phyloP scores from a whole-genome alignment of 23 red algal species.

The Gracilariopsis chorda region DNA sequence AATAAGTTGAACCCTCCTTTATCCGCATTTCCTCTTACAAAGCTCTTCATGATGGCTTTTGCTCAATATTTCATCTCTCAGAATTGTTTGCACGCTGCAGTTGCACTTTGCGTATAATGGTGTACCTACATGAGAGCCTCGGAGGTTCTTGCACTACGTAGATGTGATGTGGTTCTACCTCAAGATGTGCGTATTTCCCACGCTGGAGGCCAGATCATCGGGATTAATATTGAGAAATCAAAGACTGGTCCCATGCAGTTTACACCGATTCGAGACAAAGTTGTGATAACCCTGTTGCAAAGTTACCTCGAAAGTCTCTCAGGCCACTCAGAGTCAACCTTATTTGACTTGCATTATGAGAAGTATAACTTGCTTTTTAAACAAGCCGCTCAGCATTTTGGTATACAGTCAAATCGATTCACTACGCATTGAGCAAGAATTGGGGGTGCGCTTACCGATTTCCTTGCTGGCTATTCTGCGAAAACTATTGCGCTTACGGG shows the following conservation, averaged over 20 bases:
- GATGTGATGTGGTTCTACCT: not conserved
- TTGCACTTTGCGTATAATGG: not conserved
- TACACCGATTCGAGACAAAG: no score
- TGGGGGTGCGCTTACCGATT: no score
- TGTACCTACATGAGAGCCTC: not conserved
- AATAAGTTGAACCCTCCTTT: not conserved
- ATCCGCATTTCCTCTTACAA: constrained; percentile 12
- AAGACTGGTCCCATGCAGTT: constrained; percentile 8
- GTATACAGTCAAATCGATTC: no score
- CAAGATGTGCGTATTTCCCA: not conserved
- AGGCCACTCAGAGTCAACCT: no score
- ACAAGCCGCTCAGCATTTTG: no score
- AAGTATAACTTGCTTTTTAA: no score
- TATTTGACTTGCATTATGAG: no score
- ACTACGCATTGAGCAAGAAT: no score
- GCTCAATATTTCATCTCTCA: not conserved
- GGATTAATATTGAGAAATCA: not conserved
- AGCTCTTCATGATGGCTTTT: not conserved
- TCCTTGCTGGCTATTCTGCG: no score
- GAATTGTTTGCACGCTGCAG: not conserved
- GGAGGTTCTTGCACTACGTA: not conserved
- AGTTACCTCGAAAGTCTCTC: no score
- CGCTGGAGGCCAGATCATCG: not conserved
- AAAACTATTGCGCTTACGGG: no score
- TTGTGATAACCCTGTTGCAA: no score